Conservation (phyloP, 352 stramenopile genomes). For the Saprolegnia diclina region DNA sequence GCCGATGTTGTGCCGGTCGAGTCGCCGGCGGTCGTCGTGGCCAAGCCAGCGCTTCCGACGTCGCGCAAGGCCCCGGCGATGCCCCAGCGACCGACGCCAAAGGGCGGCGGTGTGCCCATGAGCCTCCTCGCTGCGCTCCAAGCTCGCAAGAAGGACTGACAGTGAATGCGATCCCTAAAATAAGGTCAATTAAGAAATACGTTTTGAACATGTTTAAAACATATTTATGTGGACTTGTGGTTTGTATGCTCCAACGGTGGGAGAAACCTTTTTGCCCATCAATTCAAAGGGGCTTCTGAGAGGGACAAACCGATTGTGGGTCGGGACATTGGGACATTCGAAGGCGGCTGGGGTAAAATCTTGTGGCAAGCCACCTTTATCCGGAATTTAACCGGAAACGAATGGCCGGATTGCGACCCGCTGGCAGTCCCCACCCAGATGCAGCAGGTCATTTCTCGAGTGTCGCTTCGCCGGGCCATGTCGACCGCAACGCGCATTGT, state of each 20-base stretch:
- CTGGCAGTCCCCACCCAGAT: background rate
- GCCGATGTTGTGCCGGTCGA: background rate
- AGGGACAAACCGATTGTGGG: no score
- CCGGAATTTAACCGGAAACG: background rate
- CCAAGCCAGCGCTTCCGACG: no score
- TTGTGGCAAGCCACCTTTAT: background rate
- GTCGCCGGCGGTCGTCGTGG: no score
- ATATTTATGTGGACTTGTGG: no score
- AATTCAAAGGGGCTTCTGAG: no score
- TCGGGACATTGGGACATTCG: no score
- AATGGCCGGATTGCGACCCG: background rate
- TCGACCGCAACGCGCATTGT: slow-evolving; percentile 45
- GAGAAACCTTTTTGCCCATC: no score
- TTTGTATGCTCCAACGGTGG: no score
- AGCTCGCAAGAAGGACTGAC: background rate
- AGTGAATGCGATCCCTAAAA: background rate
- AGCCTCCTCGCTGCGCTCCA: background rate
- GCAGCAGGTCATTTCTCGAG: background rate
- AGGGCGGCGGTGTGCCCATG: background rate
- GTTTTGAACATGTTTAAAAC: no score
- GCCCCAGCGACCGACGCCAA: background rate
- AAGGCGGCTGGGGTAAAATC: no score
- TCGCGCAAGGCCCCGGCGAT: no score
- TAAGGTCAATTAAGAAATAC: background rate
- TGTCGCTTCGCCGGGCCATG: slow-evolving; percentile 10